phyloP scores from a whole-genome alignment of 2,329 filamentous ascomycete species.

The Reticulascus tulasneorum region DNA sequence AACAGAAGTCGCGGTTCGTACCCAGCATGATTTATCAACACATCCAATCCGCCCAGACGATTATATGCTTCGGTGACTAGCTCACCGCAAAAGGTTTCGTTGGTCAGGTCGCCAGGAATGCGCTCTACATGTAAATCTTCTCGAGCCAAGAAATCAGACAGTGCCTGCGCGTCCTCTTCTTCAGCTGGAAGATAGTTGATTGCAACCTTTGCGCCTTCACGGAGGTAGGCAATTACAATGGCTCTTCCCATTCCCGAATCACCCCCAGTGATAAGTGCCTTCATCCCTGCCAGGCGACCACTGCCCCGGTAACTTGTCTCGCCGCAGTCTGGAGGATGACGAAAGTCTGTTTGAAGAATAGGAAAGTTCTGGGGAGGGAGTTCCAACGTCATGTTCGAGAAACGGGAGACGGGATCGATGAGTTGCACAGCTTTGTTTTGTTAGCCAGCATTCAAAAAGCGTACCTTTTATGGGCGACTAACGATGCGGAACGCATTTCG shows the following conservation, averaged over 20 bases:
- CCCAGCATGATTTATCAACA: constrained; percentile 7
- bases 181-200: constrained; percentile 15
- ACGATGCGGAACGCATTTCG: too few relatives aligned
- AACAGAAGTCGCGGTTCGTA: background rate
- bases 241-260: constrained; percentile 12
- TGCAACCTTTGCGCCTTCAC: constrained; percentile 13
- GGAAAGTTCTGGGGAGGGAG: constrained; percentile 5
- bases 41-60: constrained; percentile 1
- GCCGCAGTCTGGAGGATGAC: constrained; percentile 2
- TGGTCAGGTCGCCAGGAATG: constrained; percentile 6
- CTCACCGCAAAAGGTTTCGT: constrained; percentile 7
- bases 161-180: constrained; percentile 10
- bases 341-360: constrained; percentile 6
- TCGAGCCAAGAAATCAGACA: background rate
- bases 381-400: constrained; percentile 4
- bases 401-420: background rate
- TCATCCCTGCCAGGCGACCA: background rate
- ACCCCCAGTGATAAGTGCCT: constrained; percentile 1
- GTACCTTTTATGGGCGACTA: too few relatives aligned
- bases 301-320: background rate
- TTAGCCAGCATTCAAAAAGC: too few relatives aligned
- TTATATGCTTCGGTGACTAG: constrained; percentile 2
- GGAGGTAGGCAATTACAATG: constrained; percentile 9
- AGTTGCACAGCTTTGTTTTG: too few relatives aligned
- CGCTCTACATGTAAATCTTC: background rate